These are phyloP conservation scores for Conticribra guillardii DNA, from an alignment of 108 stramenopile genomes.

Conservation along the genomic window DNA sequence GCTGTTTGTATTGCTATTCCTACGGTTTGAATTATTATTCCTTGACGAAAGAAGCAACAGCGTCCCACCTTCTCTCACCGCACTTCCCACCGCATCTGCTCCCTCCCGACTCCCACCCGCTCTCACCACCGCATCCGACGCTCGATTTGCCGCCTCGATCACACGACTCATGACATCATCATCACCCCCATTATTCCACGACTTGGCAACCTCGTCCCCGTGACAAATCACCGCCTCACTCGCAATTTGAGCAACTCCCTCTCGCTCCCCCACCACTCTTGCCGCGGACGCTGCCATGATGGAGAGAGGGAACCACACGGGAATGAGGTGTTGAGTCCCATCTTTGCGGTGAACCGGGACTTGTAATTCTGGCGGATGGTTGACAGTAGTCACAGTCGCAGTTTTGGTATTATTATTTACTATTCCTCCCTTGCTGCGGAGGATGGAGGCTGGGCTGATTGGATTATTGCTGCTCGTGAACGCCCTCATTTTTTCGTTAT, in stretches of 20 bases:
- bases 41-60: not conserved
- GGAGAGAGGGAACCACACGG: not conserved
- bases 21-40: not conserved
- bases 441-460: not conserved
- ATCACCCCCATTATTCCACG: not conserved
- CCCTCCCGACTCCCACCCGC: not conserved
- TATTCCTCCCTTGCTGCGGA: not conserved
- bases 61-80: not conserved
- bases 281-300: not conserved
- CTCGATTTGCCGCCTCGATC: not conserved
- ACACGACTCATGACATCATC: not conserved
- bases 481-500: not conserved
- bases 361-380: not conserved
- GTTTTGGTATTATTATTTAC: not conserved
- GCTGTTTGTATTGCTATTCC: not conserved
- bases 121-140: not conserved
- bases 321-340: not conserved
- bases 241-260: not conserved
- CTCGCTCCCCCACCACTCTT: not conserved
- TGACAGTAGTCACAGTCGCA: not conserved
- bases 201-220: not conserved
- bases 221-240: not conserved
- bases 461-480: not conserved
- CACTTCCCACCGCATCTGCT: not conserved
- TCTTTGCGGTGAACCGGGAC: not conserved